These are phyloP conservation scores for Penicillium sp. DNA, from an alignment of 2,329 filamentous ascomycete species.

Conservation along the genomic window DNA sequence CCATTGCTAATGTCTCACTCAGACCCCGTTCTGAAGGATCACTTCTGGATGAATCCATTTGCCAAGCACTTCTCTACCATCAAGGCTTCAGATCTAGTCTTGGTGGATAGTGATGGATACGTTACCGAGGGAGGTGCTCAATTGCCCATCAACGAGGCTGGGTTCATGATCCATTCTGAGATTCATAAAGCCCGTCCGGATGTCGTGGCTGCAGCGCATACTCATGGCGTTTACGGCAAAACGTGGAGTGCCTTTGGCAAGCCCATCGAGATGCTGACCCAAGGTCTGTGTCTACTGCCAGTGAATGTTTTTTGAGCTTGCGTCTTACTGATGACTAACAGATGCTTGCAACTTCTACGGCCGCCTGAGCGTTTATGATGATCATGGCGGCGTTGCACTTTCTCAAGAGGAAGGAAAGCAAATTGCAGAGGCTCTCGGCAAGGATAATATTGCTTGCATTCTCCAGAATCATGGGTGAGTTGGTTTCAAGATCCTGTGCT, in stretches of 20 bases:
- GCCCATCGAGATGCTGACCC: constrained; percentile 60
- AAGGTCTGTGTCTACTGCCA: constrained; percentile 46
- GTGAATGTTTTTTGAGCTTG: neutral
- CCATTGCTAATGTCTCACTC: neutral
- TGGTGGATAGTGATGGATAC: constrained; percentile 43
- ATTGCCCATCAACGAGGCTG: constrained; percentile 46
- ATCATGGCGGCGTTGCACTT: constrained; percentile 45
- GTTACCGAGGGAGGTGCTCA: constrained; percentile 45
- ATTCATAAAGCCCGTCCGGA: constrained; percentile 62
- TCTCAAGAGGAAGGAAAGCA: constrained; percentile 42
- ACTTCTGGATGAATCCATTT: constrained; percentile 45
- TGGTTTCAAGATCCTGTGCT: constrained; percentile 4
- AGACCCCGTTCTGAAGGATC: constrained; percentile 41
- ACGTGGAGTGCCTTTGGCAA: constrained; percentile 65
- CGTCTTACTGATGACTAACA: constrained; percentile 9
- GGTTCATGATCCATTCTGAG: constrained; percentile 63
- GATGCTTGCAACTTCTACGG: constrained; percentile 44
- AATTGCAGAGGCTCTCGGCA: constrained; percentile 41
- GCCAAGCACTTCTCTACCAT: constrained; percentile 45
- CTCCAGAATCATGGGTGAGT: constrained; percentile 45
- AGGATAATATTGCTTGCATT: constrained; percentile 44
- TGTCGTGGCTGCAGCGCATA: constrained; percentile 60
- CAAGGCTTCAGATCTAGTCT: constrained; percentile 44
- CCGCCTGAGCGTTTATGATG: constrained; percentile 40
- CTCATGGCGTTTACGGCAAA: constrained; percentile 60